Percentiles rank a stretch among this genome's conserved stretches.
Evolutionary conservation across 768 basidiomycete species (phyloP).

Genomic region (Tylopilus plumbeoviolaceoides): DNA sequence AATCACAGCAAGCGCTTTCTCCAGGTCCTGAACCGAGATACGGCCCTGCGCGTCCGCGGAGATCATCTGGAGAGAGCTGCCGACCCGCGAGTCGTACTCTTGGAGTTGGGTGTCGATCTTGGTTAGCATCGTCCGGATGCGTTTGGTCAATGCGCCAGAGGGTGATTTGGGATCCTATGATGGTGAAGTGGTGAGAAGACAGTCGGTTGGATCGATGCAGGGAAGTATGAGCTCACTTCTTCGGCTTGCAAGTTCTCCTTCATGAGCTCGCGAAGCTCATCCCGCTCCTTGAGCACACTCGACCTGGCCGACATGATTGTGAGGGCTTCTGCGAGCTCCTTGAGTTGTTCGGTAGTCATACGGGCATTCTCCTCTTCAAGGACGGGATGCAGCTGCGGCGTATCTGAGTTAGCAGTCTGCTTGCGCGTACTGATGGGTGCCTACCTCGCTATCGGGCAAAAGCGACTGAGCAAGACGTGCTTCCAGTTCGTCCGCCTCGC

Average conservation of each 20-base stretch:
- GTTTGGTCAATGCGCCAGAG: constrained; percentile 86
- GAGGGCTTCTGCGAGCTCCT: constrained; percentile 89
- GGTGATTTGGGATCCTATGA: constrained; percentile 72
- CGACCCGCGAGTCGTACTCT: constrained; percentile 87
- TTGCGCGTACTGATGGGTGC: background rate
- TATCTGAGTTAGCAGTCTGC: background rate
- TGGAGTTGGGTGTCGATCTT: constrained; percentile 92
- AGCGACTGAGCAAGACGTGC: constrained; percentile 75
- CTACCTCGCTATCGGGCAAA: constrained; percentile 87
- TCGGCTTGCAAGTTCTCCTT: constrained; percentile 89
- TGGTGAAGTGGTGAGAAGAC: background rate
- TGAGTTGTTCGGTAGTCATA: constrained; percentile 95
- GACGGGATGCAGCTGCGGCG: constrained; percentile 58
- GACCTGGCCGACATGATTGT: constrained; percentile 90
- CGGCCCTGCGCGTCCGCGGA: constrained; percentile 82
- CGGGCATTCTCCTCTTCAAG: constrained; percentile 67
- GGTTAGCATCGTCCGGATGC: constrained; percentile 91
- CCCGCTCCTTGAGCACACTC: constrained; percentile 92
- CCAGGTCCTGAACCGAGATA: constrained; percentile 83
- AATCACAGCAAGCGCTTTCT: constrained; percentile 89
- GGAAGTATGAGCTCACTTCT: constrained; percentile 55
- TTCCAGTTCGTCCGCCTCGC: constrained; percentile 77
- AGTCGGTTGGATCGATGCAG: background rate
- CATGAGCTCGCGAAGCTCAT: constrained; percentile 88
- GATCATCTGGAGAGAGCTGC: constrained; percentile 80